Conservation (phyloP, 1,139 yeast species). For the Pichia inconspicua region DNA sequence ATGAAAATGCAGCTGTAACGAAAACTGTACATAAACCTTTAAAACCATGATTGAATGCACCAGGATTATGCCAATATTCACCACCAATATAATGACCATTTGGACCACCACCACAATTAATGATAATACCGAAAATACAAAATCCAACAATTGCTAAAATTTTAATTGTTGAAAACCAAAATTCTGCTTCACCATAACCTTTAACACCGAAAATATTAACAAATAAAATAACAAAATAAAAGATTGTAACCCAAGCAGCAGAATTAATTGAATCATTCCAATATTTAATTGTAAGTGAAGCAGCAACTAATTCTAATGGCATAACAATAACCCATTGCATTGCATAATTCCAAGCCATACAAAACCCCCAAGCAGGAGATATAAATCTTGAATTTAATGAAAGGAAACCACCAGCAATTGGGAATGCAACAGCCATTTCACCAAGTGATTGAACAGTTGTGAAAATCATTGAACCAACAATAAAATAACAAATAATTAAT, state of each 20-base stretch:
- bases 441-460: conserved; percentile 62
- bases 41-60: conserved; percentile 49
- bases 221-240: conserved; percentile 46
- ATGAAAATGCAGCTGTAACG: conserved; percentile 76
- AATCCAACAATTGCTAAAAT: conserved; percentile 55
- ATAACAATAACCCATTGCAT: conserved; percentile 56
- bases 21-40: conserved; percentile 74
- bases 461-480: conserved; percentile 42
- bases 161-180: conserved; percentile 48
- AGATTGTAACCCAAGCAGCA: conserved; percentile 57
- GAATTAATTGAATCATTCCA: conserved; percentile 51
- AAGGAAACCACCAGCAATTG: conserved; percentile 60
- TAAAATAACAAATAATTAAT: conserved; percentile 42
- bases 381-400: conserved; percentile 54
- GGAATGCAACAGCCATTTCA: conserved; percentile 55
- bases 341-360: conserved; percentile 60
- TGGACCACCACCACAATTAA: conserved; percentile 61
- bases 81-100: conserved; percentile 50
- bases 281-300: conserved; percentile 53
- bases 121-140: conserved; percentile 56
- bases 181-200: conserved; percentile 60
- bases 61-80: conserved; percentile 50
- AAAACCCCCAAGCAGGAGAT: conserved; percentile 67
- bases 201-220: conserved; percentile 51
- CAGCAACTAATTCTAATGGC: conserved; percentile 63